Conservation (phyloP, 148 eudicot species). For the Bassia scoparia region DNA sequence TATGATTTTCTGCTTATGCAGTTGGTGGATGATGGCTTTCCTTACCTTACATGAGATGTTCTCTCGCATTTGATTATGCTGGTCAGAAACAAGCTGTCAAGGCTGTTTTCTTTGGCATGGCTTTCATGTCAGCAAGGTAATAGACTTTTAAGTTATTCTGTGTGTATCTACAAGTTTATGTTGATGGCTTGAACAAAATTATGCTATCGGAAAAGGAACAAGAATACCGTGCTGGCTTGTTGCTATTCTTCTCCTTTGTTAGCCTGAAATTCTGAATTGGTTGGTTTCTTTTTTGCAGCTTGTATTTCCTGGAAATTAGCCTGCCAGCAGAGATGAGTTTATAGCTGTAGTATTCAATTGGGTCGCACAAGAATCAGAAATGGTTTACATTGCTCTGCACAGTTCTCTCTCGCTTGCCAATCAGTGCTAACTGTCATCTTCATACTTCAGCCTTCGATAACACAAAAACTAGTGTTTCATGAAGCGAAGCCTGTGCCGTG, state of each 20-base stretch:
- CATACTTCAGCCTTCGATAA: not conserved
- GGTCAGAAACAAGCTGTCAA: constrained; percentile 95
- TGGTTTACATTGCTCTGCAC: constrained; percentile 5
- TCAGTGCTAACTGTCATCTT: not conserved
- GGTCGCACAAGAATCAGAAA: not conserved
- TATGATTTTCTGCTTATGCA: constrained; percentile 27
- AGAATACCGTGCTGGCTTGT: too few relatives aligned
- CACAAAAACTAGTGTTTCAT: not conserved
- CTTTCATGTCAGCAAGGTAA: constrained; percentile 99
- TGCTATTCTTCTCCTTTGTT: not conserved
- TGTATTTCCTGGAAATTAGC: constrained; percentile 48
- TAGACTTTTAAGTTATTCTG: not conserved
- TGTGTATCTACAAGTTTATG: not conserved
- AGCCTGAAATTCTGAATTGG: not conserved
- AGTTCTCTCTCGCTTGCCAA: not conserved
- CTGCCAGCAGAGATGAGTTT: constrained; percentile 53
- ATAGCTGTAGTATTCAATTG: constrained; percentile 19
- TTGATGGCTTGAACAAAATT: not conserved
- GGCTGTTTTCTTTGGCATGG: constrained; percentile 96
- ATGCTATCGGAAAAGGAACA: constrained; percentile 4
- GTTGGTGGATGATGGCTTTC: constrained; percentile 99
- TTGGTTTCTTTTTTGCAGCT: constrained; percentile 29
- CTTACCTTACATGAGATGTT: constrained; percentile 97
- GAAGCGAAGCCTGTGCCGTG: not conserved
- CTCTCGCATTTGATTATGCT: constrained; percentile 96